Evolutionary conservation across 2,329 filamentous ascomycete genomes (phyloP), one percentile per base, ranked within the genome.

Genomic region (Ambrosiella cleistominuta): DNA sequence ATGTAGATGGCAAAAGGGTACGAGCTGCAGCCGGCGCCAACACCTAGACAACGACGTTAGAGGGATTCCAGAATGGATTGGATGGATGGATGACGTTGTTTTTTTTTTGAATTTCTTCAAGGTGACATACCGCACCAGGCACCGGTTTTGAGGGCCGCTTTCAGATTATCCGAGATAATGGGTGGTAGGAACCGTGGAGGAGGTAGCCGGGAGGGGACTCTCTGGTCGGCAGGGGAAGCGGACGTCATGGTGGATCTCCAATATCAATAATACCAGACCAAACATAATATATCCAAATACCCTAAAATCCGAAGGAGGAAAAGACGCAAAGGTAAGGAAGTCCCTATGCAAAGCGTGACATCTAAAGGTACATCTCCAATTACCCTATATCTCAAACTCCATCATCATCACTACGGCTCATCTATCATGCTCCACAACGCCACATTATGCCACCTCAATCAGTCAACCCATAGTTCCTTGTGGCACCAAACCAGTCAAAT

Each of bases 1-100:
- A 81, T 78, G 53, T 90, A 69, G 52, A 94, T 83, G 36, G 88
- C 89, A 40, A 78, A 77, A 54, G 83, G 78, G 56, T 85, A 82
- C 40, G 85, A 85, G 56, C 80, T 74, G 37, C 86, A 67, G 35
- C 83, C 67, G 38, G 86, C 86, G 52, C 76, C 72, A 27, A 72
- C 70, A 50, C 82, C 83, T 60, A 55, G 37, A 42, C 8, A 37
- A 17, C 17, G 42, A 2, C 11, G 39, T 47, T 11, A 17, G 50
- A 3, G 40, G 27, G 50, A 45, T 17, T 19, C 27, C 15, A 45
- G 42, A 53, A 8, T 17, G 7, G 19, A n/a, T 49, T n/a, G 13
- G 49, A 52, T 11, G 39, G 17, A 37, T 36, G 27, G 27, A 37
- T 17, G 50, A 8, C 9, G 47, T 53, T 27, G 6, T 52, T 35